Evolutionary conservation across 441 rosid species (phyloP), one percentile per base, ranked within the genome.

Genomic region (Manihot esculenta): DNA sequence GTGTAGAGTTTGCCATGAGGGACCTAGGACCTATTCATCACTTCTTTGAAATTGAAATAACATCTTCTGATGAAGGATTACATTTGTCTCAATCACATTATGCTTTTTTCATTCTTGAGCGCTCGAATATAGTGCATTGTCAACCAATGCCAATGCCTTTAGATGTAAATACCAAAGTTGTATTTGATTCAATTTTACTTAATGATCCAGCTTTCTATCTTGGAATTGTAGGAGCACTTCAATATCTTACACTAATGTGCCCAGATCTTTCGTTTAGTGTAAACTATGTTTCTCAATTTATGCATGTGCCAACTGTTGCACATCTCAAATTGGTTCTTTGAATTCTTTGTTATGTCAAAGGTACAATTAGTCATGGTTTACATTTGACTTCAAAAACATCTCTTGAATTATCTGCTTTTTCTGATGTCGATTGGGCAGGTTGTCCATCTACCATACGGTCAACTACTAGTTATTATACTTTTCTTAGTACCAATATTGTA

Each of bases 1-100:
- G 20, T 33, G 8, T 7, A 5, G 64, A 30, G 64, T 21, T 7
- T 38, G 0, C 26, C 1, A 51, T 51, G 45, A 30, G n/a, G 15
- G 35, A 30, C 13, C 10, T 41, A 0, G 23, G 35, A 9, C 21
- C 55, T 14, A 0, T 56, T 5, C 14, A 23, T 24, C 33, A 56
- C 5, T 9, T n/a, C 5, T 17, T 56, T 21, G 0, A 17, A 0
- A 5, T 13, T 11, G 18, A 21, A 10, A 24, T 33, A 4, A 12
- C 51, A 3, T 15, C 2, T 12, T 12, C 14, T 12, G 17, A 3
- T 1, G 5, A 3, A 1, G 62, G 58, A 0, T 35, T 62, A 2
- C 72, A 68, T 20, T 3, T 68, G 14, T 74, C 42, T 2, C 58
- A 68, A 26, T 68, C 72, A 26, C 64, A 69, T 42, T 75, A 69